phyloP scores from a whole-genome alignment of 2,329 filamentous ascomycete genomes.

The Fusarium penzigii region DNA sequence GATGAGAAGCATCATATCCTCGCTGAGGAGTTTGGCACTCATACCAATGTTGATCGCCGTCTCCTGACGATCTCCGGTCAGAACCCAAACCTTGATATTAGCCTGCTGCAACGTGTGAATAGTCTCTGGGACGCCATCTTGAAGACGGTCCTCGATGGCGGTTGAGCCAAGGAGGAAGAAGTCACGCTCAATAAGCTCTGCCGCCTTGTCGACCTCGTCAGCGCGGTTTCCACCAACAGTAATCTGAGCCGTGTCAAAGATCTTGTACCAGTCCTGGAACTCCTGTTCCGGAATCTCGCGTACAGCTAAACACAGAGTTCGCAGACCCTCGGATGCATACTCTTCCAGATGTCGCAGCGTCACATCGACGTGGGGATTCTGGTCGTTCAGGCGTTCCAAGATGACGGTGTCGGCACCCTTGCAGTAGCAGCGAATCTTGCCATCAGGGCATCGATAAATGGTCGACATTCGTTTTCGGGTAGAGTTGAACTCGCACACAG shows the following conservation, averaged over 20 bases:
- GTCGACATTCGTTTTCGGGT: slow-evolving; percentile 93
- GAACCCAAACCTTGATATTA: slow-evolving; percentile 97
- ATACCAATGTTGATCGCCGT: slow-evolving; percentile 99
- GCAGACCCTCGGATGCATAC: slow-evolving; percentile 92
- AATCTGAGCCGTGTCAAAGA: slow-evolving; percentile 85
- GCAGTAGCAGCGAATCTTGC: slow-evolving; percentile 89
- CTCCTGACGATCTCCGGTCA: slow-evolving; percentile 96
- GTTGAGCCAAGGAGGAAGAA: slow-evolving; percentile 91
- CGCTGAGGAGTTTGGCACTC: slow-evolving; percentile 97
- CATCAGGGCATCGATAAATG: slow-evolving; percentile 94
- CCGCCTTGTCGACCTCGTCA: slow-evolving; percentile 94
- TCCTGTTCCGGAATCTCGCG: slow-evolving; percentile 89
- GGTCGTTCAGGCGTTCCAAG: slow-evolving; percentile 79
- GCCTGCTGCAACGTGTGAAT: slow-evolving; percentile 96
- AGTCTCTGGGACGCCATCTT: slow-evolving; percentile 96
- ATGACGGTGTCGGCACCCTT: slow-evolving; percentile 99
- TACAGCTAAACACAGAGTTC: slow-evolving; percentile 93
- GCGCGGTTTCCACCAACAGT: slow-evolving; percentile 90
- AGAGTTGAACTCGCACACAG: slow-evolving; percentile 99
- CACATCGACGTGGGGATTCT: slow-evolving; percentile 85
- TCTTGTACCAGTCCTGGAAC: slow-evolving; percentile 80
- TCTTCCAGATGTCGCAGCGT: slow-evolving; percentile 96
- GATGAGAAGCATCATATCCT: slow-evolving; percentile 97
- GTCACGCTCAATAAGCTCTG: slow-evolving; percentile 92
- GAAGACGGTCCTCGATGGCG: slow-evolving; percentile 93